Evolutionary conservation across 2,329 filamentous ascomycete genomes (phyloP), one percentile per base, ranked within the genome.

Genomic region (Emergomyces orientalis): DNA sequence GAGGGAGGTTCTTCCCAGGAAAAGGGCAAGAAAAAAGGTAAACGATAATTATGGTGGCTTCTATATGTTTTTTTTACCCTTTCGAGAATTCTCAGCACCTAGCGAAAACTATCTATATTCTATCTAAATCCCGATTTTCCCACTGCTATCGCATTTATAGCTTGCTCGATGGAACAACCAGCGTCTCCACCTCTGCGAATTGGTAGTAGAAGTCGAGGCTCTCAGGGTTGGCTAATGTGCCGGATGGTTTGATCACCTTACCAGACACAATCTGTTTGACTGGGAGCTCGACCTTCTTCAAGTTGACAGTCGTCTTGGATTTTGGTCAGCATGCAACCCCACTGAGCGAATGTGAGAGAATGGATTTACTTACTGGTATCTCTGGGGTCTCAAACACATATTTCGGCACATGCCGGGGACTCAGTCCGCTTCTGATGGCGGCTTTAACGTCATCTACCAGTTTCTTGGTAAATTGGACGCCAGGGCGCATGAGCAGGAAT

Each of bases 221-320:
- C 69, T 88, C 76, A 0, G 90, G 90, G 70, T 95, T 94, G 61
- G 88, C 75, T 69, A 94, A 74, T 3, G 89, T 93, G 1, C 89
- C 89, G 58, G 87, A 90, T 0, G 89, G 84, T 74, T 88, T 90
- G 71, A 94, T 84, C 30, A 77, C 83, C 68, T 86, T 85, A 0
- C 90, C 90, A 0, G 84, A 90, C 0, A 94, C 86, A 66, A 94
- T 94, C 71, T 90, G 87, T 77, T 94, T 94, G 37, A 94, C 88
- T 0, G 89, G 89, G 60, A 94, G 69, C 73, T 94, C 90, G 3
- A 94, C 90, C 74, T 94, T 94, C 73, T 94, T 94, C 59, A 90
- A 75, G 71, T 93, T 94, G 65, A 94, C 86, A 0, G 90, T 94
- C 0, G 86, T 89, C 86, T 91, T 56, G 55, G 32, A 17, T 25